Evolutionary conservation across 2,329 filamentous ascomycete genomes (phyloP), one percentile per base, ranked within the genome.

Genomic region (Blastomyces percursus): DNA sequence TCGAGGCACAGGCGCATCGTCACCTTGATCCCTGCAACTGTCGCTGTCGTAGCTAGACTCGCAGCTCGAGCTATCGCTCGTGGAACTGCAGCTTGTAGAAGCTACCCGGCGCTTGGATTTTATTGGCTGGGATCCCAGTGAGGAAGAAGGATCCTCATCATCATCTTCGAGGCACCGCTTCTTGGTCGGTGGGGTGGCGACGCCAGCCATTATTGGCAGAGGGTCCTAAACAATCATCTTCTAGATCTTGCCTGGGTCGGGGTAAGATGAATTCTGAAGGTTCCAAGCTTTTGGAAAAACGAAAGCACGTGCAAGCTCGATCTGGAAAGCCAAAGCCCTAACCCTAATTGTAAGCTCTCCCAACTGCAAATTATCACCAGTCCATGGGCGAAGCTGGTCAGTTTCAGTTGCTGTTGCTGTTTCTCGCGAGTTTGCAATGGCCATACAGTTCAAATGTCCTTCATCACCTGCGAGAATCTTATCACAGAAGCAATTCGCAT

Each of bases 91-190:
- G 35, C 24, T 35, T 24, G 46, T 30, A 46, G 48, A 46, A 19
- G 4, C 21, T n/a, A 4, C 35, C 35, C 3, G 27, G 24, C 56
- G 14, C 19, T 56, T 61, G 30, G 60, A 61, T 56, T 38, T 42
- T 32, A 56, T 61, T 32, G 51, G 19, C 40, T 38, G 60, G 48
- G 51, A 24, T 56, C 60, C 27, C 19, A 38, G 30, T n/a, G 21
- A 11, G 1, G 56, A 27, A 30, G 46, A 40, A 40, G 35, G 11
- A 38, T 56, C 50, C 32, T 14, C 35, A 35, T 59, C 35, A 35
- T 59, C 61, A 44, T 48, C 48, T 48, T 62, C 56, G 24, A 59
- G 50, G 44, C 42, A 57, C 35, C 61, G 56, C 50, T 62, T 62
- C 50, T 61, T 56, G n/a, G 32, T 60, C n/a, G 46, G 46, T 30